Percentiles rank a stretch among this genome's conserved stretches.
Conservation (phyloP, 345 rosid genomes). For the Theobroma cacao region DNA sequence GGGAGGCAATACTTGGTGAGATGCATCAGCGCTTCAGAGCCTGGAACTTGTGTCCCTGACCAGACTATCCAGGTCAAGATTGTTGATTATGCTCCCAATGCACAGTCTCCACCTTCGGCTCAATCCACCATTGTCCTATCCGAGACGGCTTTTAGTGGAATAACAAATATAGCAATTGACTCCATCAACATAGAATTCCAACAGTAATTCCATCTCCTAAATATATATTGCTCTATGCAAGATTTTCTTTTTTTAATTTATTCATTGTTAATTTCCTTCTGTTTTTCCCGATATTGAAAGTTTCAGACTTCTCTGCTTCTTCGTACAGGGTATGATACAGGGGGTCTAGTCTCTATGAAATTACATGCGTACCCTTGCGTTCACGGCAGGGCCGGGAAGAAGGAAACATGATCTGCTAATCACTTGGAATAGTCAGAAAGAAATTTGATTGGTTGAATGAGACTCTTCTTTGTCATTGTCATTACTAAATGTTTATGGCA, state of each 20-base stretch:
- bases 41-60: constrained; percentile 32
- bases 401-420: neutral
- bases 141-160: constrained; percentile 38
- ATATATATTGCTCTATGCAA: too few relatives aligned
- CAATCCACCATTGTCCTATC: constrained; percentile 44
- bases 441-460: neutral
- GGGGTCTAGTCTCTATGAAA: neutral
- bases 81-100: constrained; percentile 36
- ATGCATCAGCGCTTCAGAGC: constrained; percentile 48
- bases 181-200: constrained; percentile 51
- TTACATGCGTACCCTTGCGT: neutral
- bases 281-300: neutral
- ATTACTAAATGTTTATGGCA: too few relatives aligned
- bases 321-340: neutral
- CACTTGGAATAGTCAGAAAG: neutral
- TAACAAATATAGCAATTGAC: constrained; percentile 31
- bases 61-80: constrained; percentile 48
- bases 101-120: constrained; percentile 17
- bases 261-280: neutral
- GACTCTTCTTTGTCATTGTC: neutral
- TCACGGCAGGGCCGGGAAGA: neutral
- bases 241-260: too few relatives aligned
- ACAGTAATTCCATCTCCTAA: constrained; percentile 31
- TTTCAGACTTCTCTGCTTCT: neutral
- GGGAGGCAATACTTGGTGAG: constrained; percentile 60